phyloP scores from a whole-genome alignment of 2,329 filamentous ascomycete genomes.

The Diaporthe sp. region DNA sequence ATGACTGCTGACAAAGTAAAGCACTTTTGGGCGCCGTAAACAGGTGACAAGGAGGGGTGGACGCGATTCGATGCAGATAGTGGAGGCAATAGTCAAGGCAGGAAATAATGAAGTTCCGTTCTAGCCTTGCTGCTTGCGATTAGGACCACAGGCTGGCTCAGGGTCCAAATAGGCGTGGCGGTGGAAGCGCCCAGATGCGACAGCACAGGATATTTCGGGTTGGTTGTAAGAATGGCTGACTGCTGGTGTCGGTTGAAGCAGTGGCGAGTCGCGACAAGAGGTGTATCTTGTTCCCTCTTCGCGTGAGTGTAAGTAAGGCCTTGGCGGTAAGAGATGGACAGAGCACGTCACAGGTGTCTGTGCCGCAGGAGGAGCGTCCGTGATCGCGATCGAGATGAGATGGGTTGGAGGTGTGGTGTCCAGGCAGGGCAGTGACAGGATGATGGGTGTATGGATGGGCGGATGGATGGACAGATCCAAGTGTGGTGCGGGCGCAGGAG shows the following conservation, averaged over 20 bases:
- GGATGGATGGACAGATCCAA: constrained; percentile 24
- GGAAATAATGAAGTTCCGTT: constrained; percentile 25
- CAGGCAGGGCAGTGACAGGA: constrained; percentile 27
- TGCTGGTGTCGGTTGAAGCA: constrained; percentile 11
- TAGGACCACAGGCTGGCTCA: background rate
- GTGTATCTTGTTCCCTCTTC: background rate
- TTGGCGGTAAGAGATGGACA: constrained; percentile 7
- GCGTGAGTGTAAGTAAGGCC: background rate
- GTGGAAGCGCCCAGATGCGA: constrained; percentile 34
- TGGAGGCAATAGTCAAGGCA: background rate
- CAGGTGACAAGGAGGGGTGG: background rate
- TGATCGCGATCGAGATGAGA: constrained; percentile 28
- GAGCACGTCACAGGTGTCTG: constrained; percentile 26
- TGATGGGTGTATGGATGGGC: constrained; percentile 23
- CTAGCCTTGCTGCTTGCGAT: constrained; percentile 33
- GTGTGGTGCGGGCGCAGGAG: constrained; percentile 21
- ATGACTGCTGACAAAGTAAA: constrained; percentile 32
- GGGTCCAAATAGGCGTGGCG: constrained; percentile 19
- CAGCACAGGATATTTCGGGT: background rate
- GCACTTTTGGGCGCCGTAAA: constrained; percentile 1
- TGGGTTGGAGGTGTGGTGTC: constrained; percentile 21
- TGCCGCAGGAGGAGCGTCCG: constrained; percentile 29
- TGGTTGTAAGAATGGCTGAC: constrained; percentile 7
- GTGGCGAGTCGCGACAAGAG: constrained; percentile 9
- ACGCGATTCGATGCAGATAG: constrained; percentile 26